Conservation (phyloP, 2,329 filamentous ascomycete species). For the Cercospora brassicicola region DNA sequence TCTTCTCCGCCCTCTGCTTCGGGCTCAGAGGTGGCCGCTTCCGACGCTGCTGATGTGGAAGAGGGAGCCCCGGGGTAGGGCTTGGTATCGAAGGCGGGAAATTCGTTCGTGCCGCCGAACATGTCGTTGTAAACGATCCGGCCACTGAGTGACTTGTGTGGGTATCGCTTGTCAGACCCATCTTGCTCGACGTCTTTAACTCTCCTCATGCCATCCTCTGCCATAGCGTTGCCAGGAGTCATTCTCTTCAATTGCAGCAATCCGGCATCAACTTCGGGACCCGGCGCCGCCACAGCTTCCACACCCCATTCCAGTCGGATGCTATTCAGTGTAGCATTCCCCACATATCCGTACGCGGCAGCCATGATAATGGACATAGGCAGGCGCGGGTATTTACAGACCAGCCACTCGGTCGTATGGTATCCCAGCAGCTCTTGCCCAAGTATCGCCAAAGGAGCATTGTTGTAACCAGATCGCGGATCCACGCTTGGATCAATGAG, state of each 20-base stretch:
- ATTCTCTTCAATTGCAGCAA: conserved; percentile 73
- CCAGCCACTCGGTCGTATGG: conserved; percentile 82
- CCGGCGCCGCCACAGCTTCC: conserved; percentile 80
- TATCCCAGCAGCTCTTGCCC: conserved; percentile 83
- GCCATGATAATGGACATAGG: conserved; percentile 86
- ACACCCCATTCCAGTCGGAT: conserved; percentile 88
- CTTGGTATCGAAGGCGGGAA: conserved; percentile 24
- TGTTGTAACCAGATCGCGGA: conserved; percentile 78
- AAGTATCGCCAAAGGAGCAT: conserved; percentile 75
- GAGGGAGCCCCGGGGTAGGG: conserved; percentile 29
- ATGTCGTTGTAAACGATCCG: conserved; percentile 79
- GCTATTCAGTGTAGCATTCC: conserved; percentile 69
- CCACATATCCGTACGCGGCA: conserved; percentile 80
- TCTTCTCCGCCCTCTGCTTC: conserved; percentile 11
- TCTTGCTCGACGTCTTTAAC: conserved; percentile 37
- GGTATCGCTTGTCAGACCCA: conserved; percentile 39
- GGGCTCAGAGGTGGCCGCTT: neutral
- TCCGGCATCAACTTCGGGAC: conserved; percentile 87
- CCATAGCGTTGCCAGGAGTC: conserved; percentile 45
- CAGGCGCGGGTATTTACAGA: conserved; percentile 86
- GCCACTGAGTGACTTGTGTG: conserved; percentile 56
- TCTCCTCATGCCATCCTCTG: conserved; percentile 30
- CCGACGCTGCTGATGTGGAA: conserved; percentile 3
- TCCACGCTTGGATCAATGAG: conserved; percentile 87
- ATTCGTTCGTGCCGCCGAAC: conserved; percentile 67